Evolutionary conservation across 345 rosid species (phyloP).

Genomic region (Kernera saxatilis): DNA sequence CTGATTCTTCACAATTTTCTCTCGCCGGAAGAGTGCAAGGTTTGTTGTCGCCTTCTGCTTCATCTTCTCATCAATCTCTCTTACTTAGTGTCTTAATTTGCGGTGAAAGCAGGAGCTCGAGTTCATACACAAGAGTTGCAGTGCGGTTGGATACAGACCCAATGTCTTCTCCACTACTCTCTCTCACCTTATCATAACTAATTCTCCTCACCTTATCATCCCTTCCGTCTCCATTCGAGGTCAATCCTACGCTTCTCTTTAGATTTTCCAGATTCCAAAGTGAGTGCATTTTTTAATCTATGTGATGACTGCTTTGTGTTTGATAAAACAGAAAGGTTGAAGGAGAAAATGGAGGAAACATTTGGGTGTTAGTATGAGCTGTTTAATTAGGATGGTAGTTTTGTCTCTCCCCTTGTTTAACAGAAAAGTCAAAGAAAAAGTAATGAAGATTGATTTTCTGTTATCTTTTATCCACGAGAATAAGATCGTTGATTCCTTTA

Average conservation of each 20-base stretch:
- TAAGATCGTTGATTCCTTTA: too few species aligned
- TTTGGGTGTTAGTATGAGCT: conserved; percentile 81
- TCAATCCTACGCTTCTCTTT: background rate
- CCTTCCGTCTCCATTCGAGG: conserved; percentile 84
- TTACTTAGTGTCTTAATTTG: background rate
- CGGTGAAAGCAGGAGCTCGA: conserved; percentile 86
- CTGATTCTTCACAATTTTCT: conserved; percentile 44
- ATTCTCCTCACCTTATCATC: conserved; percentile 55
- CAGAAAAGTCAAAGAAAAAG: background rate
- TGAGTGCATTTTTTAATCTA: background rate
- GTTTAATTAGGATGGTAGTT: conserved; percentile 52
- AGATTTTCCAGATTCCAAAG: background rate
- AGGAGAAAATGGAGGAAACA: conserved; percentile 72
- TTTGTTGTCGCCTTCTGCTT: background rate
- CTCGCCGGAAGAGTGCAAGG: conserved; percentile 58
- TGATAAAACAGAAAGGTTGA: conserved; percentile 53
- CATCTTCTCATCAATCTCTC: background rate
- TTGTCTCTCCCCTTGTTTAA: background rate
- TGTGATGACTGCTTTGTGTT: background rate
- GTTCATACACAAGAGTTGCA: conserved; percentile 78
- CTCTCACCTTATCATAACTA: conserved; percentile 81
- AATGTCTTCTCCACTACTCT: conserved; percentile 90
- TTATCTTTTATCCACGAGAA: too few species aligned
- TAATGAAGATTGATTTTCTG: background rate
- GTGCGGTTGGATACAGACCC: conserved; percentile 81